phyloP scores from a whole-genome alignment of 768 basidiomycete genomes.

The Pleurotus giganteus region DNA sequence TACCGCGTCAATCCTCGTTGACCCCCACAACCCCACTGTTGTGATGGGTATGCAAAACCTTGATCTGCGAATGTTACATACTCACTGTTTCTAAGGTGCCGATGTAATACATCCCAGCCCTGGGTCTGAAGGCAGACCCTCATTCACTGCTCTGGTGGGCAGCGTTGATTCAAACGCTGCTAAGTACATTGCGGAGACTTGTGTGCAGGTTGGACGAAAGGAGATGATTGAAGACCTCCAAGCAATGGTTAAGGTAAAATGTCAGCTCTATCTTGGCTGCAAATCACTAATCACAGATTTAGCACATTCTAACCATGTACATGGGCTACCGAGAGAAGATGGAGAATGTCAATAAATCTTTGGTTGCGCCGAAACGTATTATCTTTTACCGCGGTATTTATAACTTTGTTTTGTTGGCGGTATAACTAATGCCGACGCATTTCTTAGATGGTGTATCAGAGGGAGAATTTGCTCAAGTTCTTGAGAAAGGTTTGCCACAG shows the following conservation, averaged over 20 bases:
- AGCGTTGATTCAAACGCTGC: constrained; percentile 76
- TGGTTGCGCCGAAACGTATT: constrained; percentile 58
- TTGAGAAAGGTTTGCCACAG: constrained; percentile 59
- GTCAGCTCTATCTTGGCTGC: not conserved
- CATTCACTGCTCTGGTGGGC: constrained; percentile 77
- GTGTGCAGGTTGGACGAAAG: constrained; percentile 64
- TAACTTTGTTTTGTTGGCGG: constrained; percentile 10
- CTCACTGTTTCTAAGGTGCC: constrained; percentile 46
- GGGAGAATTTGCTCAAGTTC: constrained; percentile 49
- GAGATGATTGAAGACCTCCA: constrained; percentile 77
- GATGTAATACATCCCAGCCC: constrained; percentile 85
- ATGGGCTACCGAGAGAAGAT: constrained; percentile 50
- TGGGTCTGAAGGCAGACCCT: constrained; percentile 77
- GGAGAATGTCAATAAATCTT: constrained; percentile 46
- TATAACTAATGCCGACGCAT: constrained; percentile 20
- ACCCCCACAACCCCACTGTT: constrained; percentile 72
- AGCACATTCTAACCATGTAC: constrained; percentile 58
- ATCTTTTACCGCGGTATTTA: constrained; percentile 70
- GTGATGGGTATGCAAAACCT: constrained; percentile 57
- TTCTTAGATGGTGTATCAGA: constrained; percentile 58
- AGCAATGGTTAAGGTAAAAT: constrained; percentile 56
- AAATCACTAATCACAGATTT: not conserved
- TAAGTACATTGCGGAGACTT: constrained; percentile 65
- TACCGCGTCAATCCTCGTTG: constrained; percentile 62
- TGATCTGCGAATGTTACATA: not conserved